Evolutionary conservation across 805 yeast species (phyloP).

Genomic region (Myxozyma lipomycoides): DNA sequence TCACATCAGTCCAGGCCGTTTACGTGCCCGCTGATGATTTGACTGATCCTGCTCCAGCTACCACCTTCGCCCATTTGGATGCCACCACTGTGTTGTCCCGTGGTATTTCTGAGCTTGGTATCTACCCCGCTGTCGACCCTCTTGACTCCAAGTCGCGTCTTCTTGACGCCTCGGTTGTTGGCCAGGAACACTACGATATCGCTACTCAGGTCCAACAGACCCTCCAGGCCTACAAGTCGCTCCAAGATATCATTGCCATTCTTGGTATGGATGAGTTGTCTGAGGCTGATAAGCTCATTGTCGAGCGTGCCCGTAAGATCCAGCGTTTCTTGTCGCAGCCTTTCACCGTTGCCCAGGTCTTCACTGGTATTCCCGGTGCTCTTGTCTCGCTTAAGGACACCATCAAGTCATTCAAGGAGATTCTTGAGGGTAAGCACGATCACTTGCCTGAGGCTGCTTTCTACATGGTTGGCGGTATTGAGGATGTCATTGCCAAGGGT

Average conservation of each 20-base stretch:
- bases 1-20: conserved; percentile 99
- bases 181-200: conserved; percentile 96
- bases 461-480: conserved; percentile 99
- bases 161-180: conserved; percentile 94
- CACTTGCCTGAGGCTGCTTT: conserved; percentile 98
- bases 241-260: conserved; percentile 99
- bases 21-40: conserved; percentile 99
- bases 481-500: conserved; percentile 97
- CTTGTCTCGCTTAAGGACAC: conserved; percentile 97
- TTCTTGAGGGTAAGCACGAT: conserved; percentile 97
- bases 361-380: conserved; percentile 99
- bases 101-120: conserved; percentile 99
- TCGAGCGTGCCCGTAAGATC: conserved; percentile 99
- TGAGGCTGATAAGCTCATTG: conserved; percentile 96
- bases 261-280: conserved; percentile 99
- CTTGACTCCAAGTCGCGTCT: conserved; percentile 98
- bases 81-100: conserved; percentile 99
- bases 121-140: conserved; percentile 99
- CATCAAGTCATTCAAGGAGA: conserved; percentile 90
- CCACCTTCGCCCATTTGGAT: conserved; percentile 99
- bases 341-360: conserved; percentile 98
- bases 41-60: conserved; percentile 99
- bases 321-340: conserved; percentile 99
- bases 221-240: conserved; percentile 98
- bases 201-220: conserved; percentile 97